These are phyloP conservation scores for Penicillium sp. DNA, from an alignment of 2,329 filamentous ascomycete species.

Conservation along the genomic window DNA sequence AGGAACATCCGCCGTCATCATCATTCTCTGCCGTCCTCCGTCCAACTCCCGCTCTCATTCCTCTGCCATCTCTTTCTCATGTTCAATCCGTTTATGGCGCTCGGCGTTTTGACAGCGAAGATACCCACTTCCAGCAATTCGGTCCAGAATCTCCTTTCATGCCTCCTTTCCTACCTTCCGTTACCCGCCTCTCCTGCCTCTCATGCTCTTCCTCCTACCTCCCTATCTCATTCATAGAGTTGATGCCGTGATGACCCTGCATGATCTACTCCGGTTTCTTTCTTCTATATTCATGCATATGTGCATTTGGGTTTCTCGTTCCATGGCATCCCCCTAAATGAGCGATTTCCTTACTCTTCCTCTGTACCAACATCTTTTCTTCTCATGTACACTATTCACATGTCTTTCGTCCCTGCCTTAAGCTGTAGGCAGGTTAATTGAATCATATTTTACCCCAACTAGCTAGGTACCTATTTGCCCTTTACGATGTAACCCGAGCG, in stretches of 20 bases:
- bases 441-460: neutral
- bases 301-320: neutral
- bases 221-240: neutral
- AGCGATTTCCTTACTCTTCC: neutral
- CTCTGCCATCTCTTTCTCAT: conserved; percentile 4
- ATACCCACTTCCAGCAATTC: conserved; percentile 19
- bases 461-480: neutral
- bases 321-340: neutral
- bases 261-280: neutral
- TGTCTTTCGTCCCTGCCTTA: neutral
- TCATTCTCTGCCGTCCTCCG: neutral
- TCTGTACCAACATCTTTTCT: neutral
- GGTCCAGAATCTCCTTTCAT: conserved; percentile 13
- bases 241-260: conserved; percentile 9
- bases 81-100: conserved; percentile 17
- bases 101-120: conserved; percentile 27
- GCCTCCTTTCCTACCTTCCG: neutral
- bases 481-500: neutral
- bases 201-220: neutral
- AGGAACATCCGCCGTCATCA: neutral
- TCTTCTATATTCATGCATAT: conserved; percentile 2
- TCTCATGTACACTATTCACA: neutral
- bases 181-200: neutral
- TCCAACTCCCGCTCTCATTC: neutral
- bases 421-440: neutral